Conservation (phyloP, 2,329 filamentous ascomycete species). For the Intubia oerlemansii region DNA sequence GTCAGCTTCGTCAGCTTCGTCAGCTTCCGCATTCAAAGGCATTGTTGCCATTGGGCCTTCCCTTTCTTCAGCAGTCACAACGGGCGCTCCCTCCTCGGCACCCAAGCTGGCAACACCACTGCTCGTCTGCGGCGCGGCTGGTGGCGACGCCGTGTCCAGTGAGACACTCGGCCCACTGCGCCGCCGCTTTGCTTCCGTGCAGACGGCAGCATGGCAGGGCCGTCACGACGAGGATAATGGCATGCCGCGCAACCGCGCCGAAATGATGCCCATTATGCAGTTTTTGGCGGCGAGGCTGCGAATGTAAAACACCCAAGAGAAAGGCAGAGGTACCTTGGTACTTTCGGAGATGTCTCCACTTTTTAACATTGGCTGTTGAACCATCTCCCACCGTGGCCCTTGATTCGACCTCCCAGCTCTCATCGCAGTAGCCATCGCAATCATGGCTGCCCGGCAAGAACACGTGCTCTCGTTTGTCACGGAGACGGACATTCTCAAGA, state of each 20-base stretch:
- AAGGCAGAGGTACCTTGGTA: too few relatives aligned
- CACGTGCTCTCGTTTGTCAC: background rate
- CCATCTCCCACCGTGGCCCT: too few relatives aligned
- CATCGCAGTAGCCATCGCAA: background rate
- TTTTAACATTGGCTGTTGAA: too few relatives aligned
- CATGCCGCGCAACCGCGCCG: conserved; percentile 68
- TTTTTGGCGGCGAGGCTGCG: conserved; percentile 48
- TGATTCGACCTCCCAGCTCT: too few relatives aligned
- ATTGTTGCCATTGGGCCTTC: conserved; percentile 27
- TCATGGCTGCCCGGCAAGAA: conserved; percentile 1
- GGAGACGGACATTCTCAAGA: background rate
- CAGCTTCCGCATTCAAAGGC: conserved; percentile 18
- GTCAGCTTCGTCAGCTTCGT: too few relatives aligned
- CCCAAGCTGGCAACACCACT: conserved; percentile 41
- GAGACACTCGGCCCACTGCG: conserved; percentile 42
- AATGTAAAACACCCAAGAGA: too few relatives aligned
- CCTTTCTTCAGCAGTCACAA: conserved; percentile 31
- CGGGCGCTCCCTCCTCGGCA: conserved; percentile 14
- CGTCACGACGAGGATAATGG: conserved; percentile 31
- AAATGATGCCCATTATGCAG: conserved; percentile 80
- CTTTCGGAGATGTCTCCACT: too few relatives aligned
- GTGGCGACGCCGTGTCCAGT: conserved; percentile 26
- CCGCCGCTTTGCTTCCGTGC: conserved; percentile 42
- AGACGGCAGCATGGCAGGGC: conserved; percentile 43
- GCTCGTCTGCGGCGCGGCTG: conserved; percentile 34